Percentiles rank a stretch among this genome's conserved stretches.
phyloP scores from a whole-genome alignment of 208 protist species.

The Strigomonas galati region DNA sequence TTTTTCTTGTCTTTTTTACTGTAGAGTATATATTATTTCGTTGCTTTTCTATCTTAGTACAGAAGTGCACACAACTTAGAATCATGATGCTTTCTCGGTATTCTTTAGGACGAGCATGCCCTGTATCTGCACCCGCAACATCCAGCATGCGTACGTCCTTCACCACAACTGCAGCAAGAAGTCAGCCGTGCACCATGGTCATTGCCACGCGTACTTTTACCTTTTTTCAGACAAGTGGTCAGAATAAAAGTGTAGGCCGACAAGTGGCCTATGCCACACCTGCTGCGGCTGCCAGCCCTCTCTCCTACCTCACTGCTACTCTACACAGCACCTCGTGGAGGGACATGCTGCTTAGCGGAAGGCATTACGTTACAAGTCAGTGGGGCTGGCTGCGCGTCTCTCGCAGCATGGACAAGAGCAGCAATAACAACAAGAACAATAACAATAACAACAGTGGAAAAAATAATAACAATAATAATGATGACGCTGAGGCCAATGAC shows the following conservation, averaged over 20 bases:
- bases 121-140: no score
- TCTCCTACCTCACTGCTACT: not conserved
- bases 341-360: not conserved
- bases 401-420: not conserved
- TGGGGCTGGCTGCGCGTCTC: no score
- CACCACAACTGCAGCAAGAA: no score
- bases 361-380: not conserved
- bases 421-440: constrained; percentile 5
- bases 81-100: no score
- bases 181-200: no score
- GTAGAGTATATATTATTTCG: not conserved
- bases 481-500: not conserved
- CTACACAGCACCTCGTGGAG: not conserved
- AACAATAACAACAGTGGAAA: constrained; percentile 6
- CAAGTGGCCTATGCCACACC: not conserved
- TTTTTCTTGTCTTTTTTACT: constrained; percentile 1
- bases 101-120: no score
- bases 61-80: no score
- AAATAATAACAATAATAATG: constrained; percentile 16
- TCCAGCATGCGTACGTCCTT: no score
- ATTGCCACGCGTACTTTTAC: no score
- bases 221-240: not conserved
- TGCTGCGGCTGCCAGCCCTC: no score
- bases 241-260: not conserved
- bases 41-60: no score